A percentile compares a stretch with the other conserved stretches of the same genome.
Conservation (phyloP, 805 yeast species). For the Metschnikowia corniflorae region DNA sequence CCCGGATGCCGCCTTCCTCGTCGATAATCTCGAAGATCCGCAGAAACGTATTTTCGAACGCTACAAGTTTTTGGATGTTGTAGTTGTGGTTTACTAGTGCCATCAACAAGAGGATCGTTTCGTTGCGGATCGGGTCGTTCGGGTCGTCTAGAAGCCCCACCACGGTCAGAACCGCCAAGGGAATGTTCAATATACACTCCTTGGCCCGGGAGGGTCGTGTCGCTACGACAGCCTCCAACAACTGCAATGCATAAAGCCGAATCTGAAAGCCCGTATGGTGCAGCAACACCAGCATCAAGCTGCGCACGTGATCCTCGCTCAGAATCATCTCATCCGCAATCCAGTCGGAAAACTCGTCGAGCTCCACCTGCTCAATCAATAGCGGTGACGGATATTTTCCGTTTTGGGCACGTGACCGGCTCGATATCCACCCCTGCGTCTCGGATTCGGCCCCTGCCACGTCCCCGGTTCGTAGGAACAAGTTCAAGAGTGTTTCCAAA, state of each 20-base stretch:
- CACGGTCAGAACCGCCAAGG: conserved; percentile 74
- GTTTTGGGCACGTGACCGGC: conserved; percentile 67
- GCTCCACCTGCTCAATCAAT: conserved; percentile 49
- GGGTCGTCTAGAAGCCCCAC: conserved; percentile 48
- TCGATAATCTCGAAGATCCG: conserved; percentile 72
- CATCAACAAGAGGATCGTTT: conserved; percentile 78
- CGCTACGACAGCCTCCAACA: conserved; percentile 77
- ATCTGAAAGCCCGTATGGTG: conserved; percentile 66
- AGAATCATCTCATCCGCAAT: conserved; percentile 91
- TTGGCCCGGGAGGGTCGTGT: conserved; percentile 73
- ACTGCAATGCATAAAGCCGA: conserved; percentile 75
- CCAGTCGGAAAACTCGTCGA: conserved; percentile 90
- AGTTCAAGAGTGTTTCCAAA: conserved; percentile 77
- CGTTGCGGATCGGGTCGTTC: conserved; percentile 85
- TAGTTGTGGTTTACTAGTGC: conserved; percentile 76
- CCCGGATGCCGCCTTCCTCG: conserved; percentile 86
- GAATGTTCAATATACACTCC: conserved; percentile 66
- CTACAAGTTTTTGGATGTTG: conserved; percentile 88
- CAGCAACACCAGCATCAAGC: conserved; percentile 42
- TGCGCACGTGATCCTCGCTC: conserved; percentile 26
- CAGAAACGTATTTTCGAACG: conserved; percentile 91
- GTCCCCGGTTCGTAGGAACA: conserved; percentile 67
- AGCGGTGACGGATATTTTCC: conserved; percentile 79
- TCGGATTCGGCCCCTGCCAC: conserved; percentile 48
- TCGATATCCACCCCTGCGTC: conserved; percentile 69